phyloP scores from a whole-genome alignment of 305 asterid species.

The Rubia balearica region DNA sequence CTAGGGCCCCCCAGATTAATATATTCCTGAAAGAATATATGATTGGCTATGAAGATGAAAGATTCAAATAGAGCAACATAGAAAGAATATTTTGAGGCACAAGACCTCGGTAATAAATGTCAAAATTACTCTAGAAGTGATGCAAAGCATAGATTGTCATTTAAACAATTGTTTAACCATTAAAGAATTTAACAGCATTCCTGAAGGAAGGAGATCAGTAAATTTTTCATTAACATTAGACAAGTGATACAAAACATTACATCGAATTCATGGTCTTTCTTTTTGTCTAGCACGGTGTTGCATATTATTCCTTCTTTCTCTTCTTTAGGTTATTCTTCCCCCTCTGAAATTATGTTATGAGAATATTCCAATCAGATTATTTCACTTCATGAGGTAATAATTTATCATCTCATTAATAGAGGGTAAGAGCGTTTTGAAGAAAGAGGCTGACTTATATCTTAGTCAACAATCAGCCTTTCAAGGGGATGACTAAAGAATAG shows the following conservation, averaged over 20 bases:
- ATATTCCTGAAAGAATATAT: constrained; percentile 44
- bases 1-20: constrained; percentile 47
- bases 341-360: background rate
- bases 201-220: background rate
- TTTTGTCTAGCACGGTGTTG: background rate
- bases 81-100: background rate
- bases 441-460: background rate
- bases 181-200: background rate
- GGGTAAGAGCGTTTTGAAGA: background rate
- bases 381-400: background rate
- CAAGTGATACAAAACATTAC: background rate
- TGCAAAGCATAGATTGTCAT: background rate
- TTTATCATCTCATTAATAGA: background rate
- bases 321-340: background rate
- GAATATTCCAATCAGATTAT: background rate
- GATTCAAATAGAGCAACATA: background rate
- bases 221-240: background rate
- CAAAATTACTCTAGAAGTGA: background rate
- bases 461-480: background rate
- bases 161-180: background rate
- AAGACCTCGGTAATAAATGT: background rate
- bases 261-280: background rate
- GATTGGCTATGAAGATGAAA: constrained; percentile 10
- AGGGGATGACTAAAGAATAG: background rate
- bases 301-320: background rate